Conservation (phyloP, 805 yeast species). For the Wickerhamiella domercqiae region DNA sequence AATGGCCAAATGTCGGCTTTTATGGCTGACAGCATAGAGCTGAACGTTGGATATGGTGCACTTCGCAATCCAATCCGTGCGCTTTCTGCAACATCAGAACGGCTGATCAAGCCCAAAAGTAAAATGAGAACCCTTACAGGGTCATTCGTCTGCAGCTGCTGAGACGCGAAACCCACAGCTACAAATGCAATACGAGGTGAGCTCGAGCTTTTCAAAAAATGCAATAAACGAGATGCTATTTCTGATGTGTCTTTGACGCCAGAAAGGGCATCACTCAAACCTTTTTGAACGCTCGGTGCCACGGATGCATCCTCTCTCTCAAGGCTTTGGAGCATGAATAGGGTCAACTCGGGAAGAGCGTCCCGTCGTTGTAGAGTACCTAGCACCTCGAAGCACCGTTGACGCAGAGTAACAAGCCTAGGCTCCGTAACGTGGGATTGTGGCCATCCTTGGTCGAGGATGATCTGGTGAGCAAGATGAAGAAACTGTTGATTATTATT, state of each 20-base stretch:
- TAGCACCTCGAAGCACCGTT: slow-evolving; percentile 56
- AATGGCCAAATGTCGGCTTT: not conserved
- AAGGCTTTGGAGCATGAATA: slow-evolving; percentile 57
- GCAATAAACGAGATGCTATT: too few relatives aligned
- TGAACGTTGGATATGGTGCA: slow-evolving; percentile 41
- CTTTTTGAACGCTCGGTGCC: slow-evolving; percentile 54
- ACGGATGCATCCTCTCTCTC: slow-evolving; percentile 48
- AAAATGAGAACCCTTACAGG: slow-evolving; percentile 52
- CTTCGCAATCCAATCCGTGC: slow-evolving; percentile 71
- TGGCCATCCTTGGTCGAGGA: slow-evolving; percentile 24
- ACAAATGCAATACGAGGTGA: slow-evolving; percentile 45
- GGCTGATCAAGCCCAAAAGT: slow-evolving; percentile 46
- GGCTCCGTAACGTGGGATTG: slow-evolving; percentile 5
- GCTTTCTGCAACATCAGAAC: slow-evolving; percentile 66
- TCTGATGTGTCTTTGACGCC: too few relatives aligned
- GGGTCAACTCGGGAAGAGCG: slow-evolving; percentile 32
- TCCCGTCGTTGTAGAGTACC: slow-evolving; percentile 46
- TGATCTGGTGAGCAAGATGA: slow-evolving; percentile 13
- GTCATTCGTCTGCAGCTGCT: slow-evolving; percentile 52
- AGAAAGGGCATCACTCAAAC: slow-evolving; percentile 47
- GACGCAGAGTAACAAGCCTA: slow-evolving; percentile 10
- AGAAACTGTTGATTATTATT: too few relatives aligned
- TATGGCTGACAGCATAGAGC: slow-evolving; percentile 21
- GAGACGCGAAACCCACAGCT: slow-evolving; percentile 48
- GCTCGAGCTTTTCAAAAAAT: too few relatives aligned